Base-by-base conservation (phyloP, 768 basidiomycete species). In the Tylopilus rubrobrunneus region DNA sequence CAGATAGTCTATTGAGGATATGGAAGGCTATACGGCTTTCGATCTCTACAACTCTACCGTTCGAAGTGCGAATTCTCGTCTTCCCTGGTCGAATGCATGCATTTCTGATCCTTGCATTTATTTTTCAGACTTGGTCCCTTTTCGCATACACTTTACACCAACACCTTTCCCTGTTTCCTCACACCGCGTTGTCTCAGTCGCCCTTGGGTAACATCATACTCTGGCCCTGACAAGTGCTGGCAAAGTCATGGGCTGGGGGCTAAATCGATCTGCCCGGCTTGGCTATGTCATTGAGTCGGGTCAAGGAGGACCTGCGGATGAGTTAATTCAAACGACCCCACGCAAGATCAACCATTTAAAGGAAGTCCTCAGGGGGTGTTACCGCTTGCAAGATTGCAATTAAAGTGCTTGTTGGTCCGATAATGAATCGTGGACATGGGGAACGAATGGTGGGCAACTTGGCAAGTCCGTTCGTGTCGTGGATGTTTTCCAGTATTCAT, bases 141-240 rank as follows among this genome's bases (percentile, higher is more conserved):
- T 25, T 25, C 25, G 25, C 25, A 25, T 25, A 25, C 25, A 25
- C 25, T 25, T 25, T 25, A 25, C 25, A 5, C 25, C 5, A 25
- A 25, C 25, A 25, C 5, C 25, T 25, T 25, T 25, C 25, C 25
- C 25, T 1, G 79, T 83, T 29, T 74, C 87, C 42, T 71, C 80
- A 1, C 75, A 83, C 37, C 73, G 74, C 0, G 78, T 94, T 29
- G 71, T 76, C 7, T 74, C 83, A 14, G 80, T 98, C 25, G 92
- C 93, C 0, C 76, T 94, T 7, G 95, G 92, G 11, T 95, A 96
- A 67, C 97, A 99, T 62, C 97, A 98, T 66, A 95, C 95, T 0
- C 81, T 98, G 28, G 89, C 84, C 1, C 74, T 98, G 28, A 95
- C 93, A 0, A 80, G 75, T 25, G 67, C 78, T 0, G 94, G 96